Conservation (phyloP, 2,329 filamentous ascomycete genomes). For the Curvularia sp. region DNA sequence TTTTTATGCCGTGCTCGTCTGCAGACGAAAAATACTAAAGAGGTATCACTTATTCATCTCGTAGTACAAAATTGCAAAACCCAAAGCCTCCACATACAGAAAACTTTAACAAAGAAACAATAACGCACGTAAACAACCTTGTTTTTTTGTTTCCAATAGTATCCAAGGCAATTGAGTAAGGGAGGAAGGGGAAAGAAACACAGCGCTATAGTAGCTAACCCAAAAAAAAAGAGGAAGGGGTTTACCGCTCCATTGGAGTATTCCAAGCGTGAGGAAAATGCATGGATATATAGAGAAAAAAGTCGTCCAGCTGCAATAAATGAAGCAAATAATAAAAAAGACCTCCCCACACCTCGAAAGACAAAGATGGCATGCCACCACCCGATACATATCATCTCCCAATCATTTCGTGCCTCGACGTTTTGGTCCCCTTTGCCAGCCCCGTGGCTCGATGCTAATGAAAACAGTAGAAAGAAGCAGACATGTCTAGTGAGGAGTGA, state of each 20-base stretch:
- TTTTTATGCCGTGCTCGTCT: not conserved
- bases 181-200: not conserved
- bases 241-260: not conserved
- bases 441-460: not conserved
- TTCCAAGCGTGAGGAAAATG: not conserved
- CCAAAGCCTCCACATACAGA: not conserved
- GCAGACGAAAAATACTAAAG: not conserved
- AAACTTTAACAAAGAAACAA: not conserved
- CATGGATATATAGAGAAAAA: not conserved
- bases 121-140: not conserved
- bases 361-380: not conserved
- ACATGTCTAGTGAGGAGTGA: not conserved
- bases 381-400: no score
- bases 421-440: not conserved
- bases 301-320: not conserved
- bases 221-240: not conserved
- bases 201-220: not conserved
- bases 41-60: not conserved
- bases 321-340: not conserved
- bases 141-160: not conserved
- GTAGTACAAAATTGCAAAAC: not conserved
- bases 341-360: no score
- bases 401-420: not conserved
- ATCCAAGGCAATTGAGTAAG: not conserved
- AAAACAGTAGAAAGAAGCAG: not conserved